Conservation (phyloP, 495 filamentous ascomycete species). For the Penicillium steckii region DNA sequence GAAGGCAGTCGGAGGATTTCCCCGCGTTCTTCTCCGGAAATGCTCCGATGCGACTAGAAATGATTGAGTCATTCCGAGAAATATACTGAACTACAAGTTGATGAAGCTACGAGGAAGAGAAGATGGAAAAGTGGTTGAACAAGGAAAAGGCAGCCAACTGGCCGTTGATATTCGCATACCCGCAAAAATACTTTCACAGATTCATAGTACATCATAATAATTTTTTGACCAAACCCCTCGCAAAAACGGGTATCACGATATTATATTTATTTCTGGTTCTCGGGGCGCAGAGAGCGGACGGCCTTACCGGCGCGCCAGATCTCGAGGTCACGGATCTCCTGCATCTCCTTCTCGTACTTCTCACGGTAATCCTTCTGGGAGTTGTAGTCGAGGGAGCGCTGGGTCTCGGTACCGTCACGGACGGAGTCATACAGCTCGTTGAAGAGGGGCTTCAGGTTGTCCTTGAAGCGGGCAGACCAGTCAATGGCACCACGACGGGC, state of each 20-base stretch:
- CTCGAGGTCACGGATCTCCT: constrained; percentile 94
- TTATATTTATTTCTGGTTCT: constrained; percentile 79
- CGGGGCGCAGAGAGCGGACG: constrained; percentile 81
- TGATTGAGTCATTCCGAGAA: too few relatives aligned
- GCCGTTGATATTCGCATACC: constrained; percentile 20
- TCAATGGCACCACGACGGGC: constrained; percentile 98
- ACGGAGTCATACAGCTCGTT: constrained; percentile 93
- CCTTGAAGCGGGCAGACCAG: constrained; percentile 94
- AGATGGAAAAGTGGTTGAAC: constrained; percentile 1
- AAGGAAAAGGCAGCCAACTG: constrained; percentile 6
- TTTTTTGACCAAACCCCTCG: constrained; percentile 34
- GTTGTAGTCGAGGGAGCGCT: constrained; percentile 93
- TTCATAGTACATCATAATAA: constrained; percentile 48
- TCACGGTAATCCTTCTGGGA: constrained; percentile 89
- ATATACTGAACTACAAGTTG: not conserved
- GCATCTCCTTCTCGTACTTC: constrained; percentile 93
- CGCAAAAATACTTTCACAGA: constrained; percentile 35
- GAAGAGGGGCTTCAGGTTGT: constrained; percentile 96
- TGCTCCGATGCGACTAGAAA: not conserved
- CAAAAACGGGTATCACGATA: constrained; percentile 28
- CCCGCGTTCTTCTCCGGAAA: constrained; percentile 1
- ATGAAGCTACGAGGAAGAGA: too few relatives aligned
- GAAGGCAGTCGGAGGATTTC: constrained; percentile 7
- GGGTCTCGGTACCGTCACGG: constrained; percentile 83
- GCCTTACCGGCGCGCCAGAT: constrained; percentile 99